Evolutionary conservation across 495 filamentous ascomycete species (phyloP).

Genomic region (Xylaria cubensis): DNA sequence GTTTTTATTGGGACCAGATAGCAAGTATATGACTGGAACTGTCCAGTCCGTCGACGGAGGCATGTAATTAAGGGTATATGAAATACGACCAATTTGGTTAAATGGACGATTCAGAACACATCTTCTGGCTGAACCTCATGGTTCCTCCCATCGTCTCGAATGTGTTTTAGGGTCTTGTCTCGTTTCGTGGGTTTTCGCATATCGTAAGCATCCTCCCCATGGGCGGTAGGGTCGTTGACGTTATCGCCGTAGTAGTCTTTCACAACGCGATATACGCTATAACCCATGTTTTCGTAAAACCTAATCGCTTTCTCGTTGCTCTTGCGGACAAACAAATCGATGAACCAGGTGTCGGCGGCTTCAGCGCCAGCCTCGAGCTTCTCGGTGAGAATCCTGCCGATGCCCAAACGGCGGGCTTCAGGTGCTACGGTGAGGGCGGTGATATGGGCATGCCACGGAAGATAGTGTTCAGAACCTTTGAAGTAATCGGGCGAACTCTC

Average conservation of each 20-base stretch:
- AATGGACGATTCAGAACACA: constrained; percentile 67
- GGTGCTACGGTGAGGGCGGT: constrained; percentile 94
- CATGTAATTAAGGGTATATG: constrained; percentile 28
- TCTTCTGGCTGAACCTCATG: constrained; percentile 81
- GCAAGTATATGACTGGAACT: constrained; percentile 58
- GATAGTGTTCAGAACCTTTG: constrained; percentile 79
- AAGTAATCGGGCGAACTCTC: constrained; percentile 81
- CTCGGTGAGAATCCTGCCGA: constrained; percentile 79
- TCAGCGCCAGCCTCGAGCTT: constrained; percentile 82
- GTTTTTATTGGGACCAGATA: constrained; percentile 63
- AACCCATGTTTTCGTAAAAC: constrained; percentile 92
- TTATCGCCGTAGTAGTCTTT: constrained; percentile 80
- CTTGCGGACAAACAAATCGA: constrained; percentile 90
- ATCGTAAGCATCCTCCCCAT: constrained; percentile 86
- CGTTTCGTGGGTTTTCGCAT: constrained; percentile 93
- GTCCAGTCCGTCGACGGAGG: constrained; percentile 46
- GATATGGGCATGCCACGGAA: constrained; percentile 97
- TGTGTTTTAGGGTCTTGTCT: constrained; percentile 77
- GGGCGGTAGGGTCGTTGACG: constrained; percentile 70
- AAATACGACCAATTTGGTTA: constrained; percentile 3
- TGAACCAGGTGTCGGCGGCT: constrained; percentile 86
- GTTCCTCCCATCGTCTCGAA: constrained; percentile 82
- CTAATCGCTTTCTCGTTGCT: constrained; percentile 85
- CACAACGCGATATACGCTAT: constrained; percentile 83
- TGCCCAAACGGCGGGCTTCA: constrained; percentile 80